These are phyloP conservation scores for Oryza punctata DNA, from an alignment of 176 grass and related monocot genomes.

Conservation along the genomic window DNA sequence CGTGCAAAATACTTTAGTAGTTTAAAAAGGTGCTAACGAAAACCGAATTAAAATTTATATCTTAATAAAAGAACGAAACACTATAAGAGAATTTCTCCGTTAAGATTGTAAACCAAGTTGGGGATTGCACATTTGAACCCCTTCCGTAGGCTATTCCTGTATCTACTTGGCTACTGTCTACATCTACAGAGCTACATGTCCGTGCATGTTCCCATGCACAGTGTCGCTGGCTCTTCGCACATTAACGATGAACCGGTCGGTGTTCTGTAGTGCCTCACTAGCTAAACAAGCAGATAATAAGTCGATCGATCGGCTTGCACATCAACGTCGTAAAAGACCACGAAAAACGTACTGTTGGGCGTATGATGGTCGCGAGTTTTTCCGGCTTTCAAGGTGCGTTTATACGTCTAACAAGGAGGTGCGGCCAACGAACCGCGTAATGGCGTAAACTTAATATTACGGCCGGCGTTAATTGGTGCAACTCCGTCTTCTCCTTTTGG, in stretches of 20 bases:
- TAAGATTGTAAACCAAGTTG: neutral
- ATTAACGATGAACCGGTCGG: neutral
- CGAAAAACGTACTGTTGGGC: neutral
- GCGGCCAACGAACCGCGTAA: neutral
- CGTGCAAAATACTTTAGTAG: no score
- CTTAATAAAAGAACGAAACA: no score
- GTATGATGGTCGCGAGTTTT: neutral
- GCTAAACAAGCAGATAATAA: neutral
- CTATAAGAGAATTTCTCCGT: no score
- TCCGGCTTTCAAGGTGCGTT: conserved; percentile 2
- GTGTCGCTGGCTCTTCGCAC: neutral
- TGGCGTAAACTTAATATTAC: neutral
- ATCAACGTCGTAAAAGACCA: conserved; percentile 27
- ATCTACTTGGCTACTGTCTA: neutral
- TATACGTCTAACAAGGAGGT: conserved; percentile 25
- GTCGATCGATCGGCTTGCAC: conserved; percentile 20
- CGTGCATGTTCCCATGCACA: neutral
- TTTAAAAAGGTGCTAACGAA: no score
- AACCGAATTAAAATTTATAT: no score
- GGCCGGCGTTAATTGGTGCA: neutral
- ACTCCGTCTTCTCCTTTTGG: neutral
- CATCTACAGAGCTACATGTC: neutral
- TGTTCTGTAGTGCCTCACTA: neutral
- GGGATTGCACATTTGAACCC: neutral
- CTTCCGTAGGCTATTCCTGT: neutral